Base-by-base conservation (phyloP, 306 rosid genomes). In the Vicia faba region DNA sequence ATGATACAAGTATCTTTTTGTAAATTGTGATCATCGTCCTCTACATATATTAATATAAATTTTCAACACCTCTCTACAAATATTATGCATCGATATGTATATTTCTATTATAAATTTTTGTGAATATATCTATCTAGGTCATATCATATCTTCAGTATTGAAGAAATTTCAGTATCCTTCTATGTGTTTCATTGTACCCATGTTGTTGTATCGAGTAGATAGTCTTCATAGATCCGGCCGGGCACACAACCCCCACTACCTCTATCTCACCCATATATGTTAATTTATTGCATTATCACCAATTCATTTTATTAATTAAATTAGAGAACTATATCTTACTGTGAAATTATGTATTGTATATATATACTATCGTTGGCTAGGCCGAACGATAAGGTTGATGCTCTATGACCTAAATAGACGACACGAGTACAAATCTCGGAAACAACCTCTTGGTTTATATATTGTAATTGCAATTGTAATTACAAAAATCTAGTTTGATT, bases 241-340 rank as follows among this genome's bases (percentile, higher is more conserved):
- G 28, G 20, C 39, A 73, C 11, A 54, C 49, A 44, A 73, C 20
- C 53, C 53, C 20, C 41, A 65, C 40, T 54, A n/a, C 66, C 58
- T 56, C 40, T 56, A n/a, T 64, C 40, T 64, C 40, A 33, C 40
- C 26, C 60, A 19, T 33, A 49, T 11, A n/a, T 12, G 59, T 19
- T 31, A 73, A 56, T 56, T 31, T 41, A 54, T 13, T 29, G 38
- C 31, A 54, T 41, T 56, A 55, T 64, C 50, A 50, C 16, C 15
- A 33, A 35, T 40, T 58, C 25, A 44, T 33, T 64, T 20, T 35
- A 65, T 28, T 54, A 56, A 15, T 40, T 54, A 56, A 15, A 50
- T n/a, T 56, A 45, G 13, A 59, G 16, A 49, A 49, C 1, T 33
- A 43, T 35, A 36, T 33, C 14, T 64, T 33, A 50, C 57, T 23